These are phyloP conservation scores for Kalmanozyma brasiliensis DNA, from an alignment of 1,284 basidiomycete genomes.

Conservation along the genomic window DNA sequence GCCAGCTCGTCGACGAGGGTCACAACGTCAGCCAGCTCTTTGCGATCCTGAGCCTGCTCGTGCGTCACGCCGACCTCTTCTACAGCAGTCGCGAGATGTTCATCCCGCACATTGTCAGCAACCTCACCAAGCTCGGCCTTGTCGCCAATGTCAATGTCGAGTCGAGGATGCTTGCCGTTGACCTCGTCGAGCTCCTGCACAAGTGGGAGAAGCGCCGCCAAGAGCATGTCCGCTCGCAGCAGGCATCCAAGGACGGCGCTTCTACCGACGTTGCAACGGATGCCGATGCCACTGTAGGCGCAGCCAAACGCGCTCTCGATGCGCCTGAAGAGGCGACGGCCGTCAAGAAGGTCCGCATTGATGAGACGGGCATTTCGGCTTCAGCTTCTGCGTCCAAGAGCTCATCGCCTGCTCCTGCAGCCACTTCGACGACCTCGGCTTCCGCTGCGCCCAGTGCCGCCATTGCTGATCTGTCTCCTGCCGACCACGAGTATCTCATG, in stretches of 20 bases:
- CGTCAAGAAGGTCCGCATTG: constrained; percentile 70
- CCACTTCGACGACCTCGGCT: constrained; percentile 8
- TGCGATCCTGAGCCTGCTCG: constrained; percentile 90
- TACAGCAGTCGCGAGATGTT: constrained; percentile 93
- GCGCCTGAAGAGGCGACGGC: constrained; percentile 46
- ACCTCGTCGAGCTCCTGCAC: constrained; percentile 69
- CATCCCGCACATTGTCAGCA: constrained; percentile 93
- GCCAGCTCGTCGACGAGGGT: constrained; percentile 89
- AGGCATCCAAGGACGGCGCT: constrained; percentile 10
- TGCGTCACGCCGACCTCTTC: constrained; percentile 90
- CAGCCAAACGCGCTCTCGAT: constrained; percentile 35
- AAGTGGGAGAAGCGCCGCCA: constrained; percentile 68
- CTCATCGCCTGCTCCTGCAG: constrained; percentile 52
- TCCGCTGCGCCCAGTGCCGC: constrained; percentile 1
- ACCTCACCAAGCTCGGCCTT: constrained; percentile 86
- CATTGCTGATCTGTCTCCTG: constrained; percentile 17
- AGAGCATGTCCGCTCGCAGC: constrained; percentile 68
- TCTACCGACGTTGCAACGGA: constrained; percentile 6
- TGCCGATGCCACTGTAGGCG: constrained; percentile 12
- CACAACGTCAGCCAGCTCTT: constrained; percentile 81
- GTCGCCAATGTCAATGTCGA: constrained; percentile 77
- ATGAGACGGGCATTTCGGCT: constrained; percentile 68
- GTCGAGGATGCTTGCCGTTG: constrained; percentile 74
- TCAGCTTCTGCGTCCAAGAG: constrained; percentile 62
- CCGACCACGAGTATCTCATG: constrained; percentile 58